Base-by-base conservation (phyloP, 129 eudicot genomes). In the sunflower (Helianthus annuus) region DNA sequence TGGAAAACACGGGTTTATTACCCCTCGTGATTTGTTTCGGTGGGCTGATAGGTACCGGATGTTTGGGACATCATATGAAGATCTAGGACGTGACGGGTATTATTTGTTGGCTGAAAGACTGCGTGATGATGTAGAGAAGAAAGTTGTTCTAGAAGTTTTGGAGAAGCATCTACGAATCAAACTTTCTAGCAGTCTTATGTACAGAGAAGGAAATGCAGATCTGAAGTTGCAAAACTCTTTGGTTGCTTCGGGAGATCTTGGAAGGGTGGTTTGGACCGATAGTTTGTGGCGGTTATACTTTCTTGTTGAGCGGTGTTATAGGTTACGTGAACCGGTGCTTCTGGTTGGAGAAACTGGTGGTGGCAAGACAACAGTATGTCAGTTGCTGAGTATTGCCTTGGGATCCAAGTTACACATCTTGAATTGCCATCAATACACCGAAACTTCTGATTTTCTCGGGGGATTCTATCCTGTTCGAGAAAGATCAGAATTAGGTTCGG, bases 331-430 rank as follows among this genome's bases (percentile, higher is more conserved):
- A 73, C 99, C 99, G 48, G 99, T 95, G 59, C 94, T 95, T 70
- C 91, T 95, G 66, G 94, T 95, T 73, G 99, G 99, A 58, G 99
- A 95, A 83, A 95, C 99, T 36, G 99, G 99, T 71, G 99, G 97
- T 48, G 99, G 99, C 70, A 95, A 95, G 81, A 95, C 99, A 1
- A 95, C 97, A 53, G 96, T 85, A 22, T 90, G 97, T 64, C 99
- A 95, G 78, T 51, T 95, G 87, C 83, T 95, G 69, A 90, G 99
- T 83, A 62, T 62, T 69, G 80, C 80, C 58, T 78, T 88, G 88
- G 74, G 83, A n/a, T 80, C 90, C 78, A 86, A 85, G 59, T 79
- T 95, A 51, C 97, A 95, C 76, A 83, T 95, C 70, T 77, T 95
- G 78, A 95, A 95, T 76, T 95, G 99, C 81, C 99, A 95, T 78